Percentiles rank a stretch among this genome's conserved stretches.
These are phyloP conservation scores for Talaromyces liani DNA, from an alignment of 495 filamentous ascomycete genomes.

Conservation along the genomic window DNA sequence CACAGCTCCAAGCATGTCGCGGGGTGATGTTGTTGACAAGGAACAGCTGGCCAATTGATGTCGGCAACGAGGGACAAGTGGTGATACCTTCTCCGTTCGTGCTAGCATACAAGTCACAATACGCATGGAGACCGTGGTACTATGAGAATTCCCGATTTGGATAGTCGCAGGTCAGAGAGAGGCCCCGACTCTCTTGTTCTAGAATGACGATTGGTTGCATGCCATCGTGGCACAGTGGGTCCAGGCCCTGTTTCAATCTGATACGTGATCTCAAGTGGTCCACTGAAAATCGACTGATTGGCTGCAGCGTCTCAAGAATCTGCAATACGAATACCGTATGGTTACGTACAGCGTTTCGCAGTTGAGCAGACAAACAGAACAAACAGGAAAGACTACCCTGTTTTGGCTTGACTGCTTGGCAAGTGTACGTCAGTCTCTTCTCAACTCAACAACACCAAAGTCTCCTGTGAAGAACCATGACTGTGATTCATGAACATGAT, in stretches of 20 bases:
- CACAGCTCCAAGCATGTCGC: not conserved
- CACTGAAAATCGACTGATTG: not conserved
- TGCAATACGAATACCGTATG: not conserved
- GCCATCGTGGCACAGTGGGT: not conserved
- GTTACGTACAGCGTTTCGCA: not conserved
- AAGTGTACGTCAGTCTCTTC: not conserved
- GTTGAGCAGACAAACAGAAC: not conserved
- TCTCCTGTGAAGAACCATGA: too few relatives aligned
- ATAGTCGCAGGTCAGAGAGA: not conserved
- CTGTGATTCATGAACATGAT: not conserved
- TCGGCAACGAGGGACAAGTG: not conserved
- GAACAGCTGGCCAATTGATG: not conserved
- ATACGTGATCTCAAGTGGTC: not conserved
- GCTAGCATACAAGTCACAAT: not conserved
- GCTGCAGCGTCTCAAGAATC: not conserved
- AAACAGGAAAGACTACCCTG: not conserved
- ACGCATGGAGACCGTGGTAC: not conserved
- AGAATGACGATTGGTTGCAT: not conserved
- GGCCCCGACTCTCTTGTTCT: not conserved
- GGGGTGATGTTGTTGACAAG: not conserved
- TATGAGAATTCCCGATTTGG: not conserved
- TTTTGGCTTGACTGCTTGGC: not conserved
- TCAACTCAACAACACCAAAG: not conserved
- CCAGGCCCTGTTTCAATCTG: not conserved
- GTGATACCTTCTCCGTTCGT: not conserved